Conservation (phyloP, 108 stramenopile genomes). For the Cyclotella baltica region DNA sequence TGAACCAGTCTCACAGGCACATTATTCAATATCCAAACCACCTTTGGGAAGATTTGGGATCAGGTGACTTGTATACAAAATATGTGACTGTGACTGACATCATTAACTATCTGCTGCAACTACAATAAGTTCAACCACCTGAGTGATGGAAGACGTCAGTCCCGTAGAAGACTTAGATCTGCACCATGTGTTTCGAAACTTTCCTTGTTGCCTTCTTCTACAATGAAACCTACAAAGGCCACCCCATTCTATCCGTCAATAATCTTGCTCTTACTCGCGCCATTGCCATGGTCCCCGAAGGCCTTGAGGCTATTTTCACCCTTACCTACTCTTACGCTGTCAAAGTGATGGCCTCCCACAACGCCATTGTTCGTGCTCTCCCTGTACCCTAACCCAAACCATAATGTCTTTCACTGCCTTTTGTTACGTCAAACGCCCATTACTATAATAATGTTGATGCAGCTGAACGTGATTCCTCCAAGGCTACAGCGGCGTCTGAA, state of each 20-base stretch:
- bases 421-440: conserved; percentile 73
- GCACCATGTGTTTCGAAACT: conserved; percentile 74
- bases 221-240: conserved; percentile 17
- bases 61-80: no score
- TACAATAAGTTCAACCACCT: no score
- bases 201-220: conserved; percentile 83
- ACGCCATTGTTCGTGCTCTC: conserved; percentile 91
- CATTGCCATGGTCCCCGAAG: conserved; percentile 98
- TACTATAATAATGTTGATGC: conserved; percentile 72
- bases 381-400: conserved; percentile 97
- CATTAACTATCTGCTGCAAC: no score
- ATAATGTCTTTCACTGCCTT: conserved; percentile 95
- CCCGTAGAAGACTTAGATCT: no score
- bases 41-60: no score
- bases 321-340: conserved; percentile 92
- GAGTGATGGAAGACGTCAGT: no score
- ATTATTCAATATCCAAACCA: no score
- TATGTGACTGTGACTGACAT: no score
- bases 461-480: conserved; percentile 47
- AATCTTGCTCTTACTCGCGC: conserved; percentile 87
- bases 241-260: conserved; percentile 71
- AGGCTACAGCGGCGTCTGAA: no score
- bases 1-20: no score
- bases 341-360: conserved; percentile 84
- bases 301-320: conserved; percentile 96